Percentiles rank a stretch among this genome's conserved stretches.
Evolutionary conservation across 2,329 filamentous ascomycete species (phyloP).

Genomic region (Penicillium brasilianum): DNA sequence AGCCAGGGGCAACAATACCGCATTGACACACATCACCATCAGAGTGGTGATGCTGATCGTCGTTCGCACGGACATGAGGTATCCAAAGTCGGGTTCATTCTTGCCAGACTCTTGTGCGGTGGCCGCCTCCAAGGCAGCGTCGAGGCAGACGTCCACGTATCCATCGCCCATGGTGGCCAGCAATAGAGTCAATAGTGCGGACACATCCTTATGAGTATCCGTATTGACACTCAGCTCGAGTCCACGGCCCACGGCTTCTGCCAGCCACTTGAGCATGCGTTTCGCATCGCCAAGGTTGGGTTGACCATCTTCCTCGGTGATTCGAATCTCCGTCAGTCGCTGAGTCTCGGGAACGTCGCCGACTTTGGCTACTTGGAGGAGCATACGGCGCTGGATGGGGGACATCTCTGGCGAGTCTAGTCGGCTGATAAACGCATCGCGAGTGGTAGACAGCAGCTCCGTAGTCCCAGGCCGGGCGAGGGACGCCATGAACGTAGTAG

Average conservation of each 20-base stretch:
- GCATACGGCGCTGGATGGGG: slow-evolving; percentile 84
- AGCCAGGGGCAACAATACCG: slow-evolving; percentile 87
- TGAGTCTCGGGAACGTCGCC: slow-evolving; percentile 67
- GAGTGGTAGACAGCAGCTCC: slow-evolving; percentile 83
- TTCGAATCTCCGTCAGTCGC: slow-evolving; percentile 84
- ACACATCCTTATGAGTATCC: slow-evolving; percentile 94
- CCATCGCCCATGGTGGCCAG: slow-evolving; percentile 88
- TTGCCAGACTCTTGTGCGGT: slow-evolving; percentile 78
- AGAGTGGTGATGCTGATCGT: slow-evolving; percentile 89
- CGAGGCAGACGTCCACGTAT: slow-evolving; percentile 69
- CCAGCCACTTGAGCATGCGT: slow-evolving; percentile 96
- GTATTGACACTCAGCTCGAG: slow-evolving; percentile 85
- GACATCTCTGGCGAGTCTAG: slow-evolving; percentile 89
- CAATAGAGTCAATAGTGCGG: slow-evolving; percentile 79
- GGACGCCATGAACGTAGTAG: slow-evolving; percentile 90
- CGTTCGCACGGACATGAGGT: slow-evolving; percentile 76
- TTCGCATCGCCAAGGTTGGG: slow-evolving; percentile 88
- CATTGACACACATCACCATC: slow-evolving; percentile 89
- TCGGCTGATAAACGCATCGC: slow-evolving; percentile 87
- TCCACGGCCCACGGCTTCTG: slow-evolving; percentile 88
- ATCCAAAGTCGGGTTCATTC: slow-evolving; percentile 83
- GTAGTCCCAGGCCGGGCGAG: slow-evolving; percentile 81
- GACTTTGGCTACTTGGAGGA: slow-evolving; percentile 85
- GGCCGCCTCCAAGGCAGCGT: slow-evolving; percentile 75
- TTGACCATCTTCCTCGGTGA: slow-evolving; percentile 85